Percentiles rank a stretch among this genome's conserved stretches.
These are phyloP conservation scores for Solanum virginianum DNA, from an alignment of 257 asterid genomes.

Conservation along the genomic window DNA sequence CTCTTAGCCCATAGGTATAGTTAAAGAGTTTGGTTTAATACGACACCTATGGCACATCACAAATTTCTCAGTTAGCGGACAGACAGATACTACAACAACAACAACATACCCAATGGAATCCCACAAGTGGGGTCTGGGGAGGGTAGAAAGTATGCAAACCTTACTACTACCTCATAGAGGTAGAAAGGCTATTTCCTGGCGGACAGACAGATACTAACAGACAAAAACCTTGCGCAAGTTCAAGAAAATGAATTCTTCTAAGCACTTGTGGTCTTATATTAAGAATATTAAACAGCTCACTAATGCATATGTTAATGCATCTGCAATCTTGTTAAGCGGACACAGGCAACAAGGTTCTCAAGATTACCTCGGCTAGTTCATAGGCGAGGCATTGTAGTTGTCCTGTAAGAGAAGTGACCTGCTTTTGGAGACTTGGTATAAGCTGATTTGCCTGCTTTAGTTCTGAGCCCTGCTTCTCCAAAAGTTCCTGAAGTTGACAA, in stretches of 20 bases:
- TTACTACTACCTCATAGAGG: too few relatives aligned
- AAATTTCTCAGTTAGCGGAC: background rate
- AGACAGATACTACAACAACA: background rate
- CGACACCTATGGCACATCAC: background rate
- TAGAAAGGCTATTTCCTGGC: too few relatives aligned
- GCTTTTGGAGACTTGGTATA: conserved; percentile 78
- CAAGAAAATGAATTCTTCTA: background rate
- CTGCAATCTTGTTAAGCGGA: background rate
- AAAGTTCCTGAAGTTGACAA: conserved; percentile 46
- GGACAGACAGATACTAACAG: background rate
- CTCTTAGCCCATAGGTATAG: background rate
- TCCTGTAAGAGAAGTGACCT: conserved; percentile 89
- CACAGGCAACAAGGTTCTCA: background rate
- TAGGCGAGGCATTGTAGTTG: conserved; percentile 74
- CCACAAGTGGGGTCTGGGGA: too few relatives aligned
- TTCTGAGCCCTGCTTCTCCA: conserved; percentile 70
- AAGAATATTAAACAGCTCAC: background rate
- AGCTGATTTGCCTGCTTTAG: conserved; percentile 79
- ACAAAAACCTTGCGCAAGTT: background rate
- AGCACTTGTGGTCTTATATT: background rate
- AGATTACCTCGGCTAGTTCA: conserved; percentile 80
- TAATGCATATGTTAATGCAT: background rate
- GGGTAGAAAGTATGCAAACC: too few relatives aligned
- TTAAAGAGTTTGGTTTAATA: background rate
- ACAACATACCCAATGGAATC: too few relatives aligned